These are phyloP conservation scores for Athelia sp. DNA, from an alignment of 1,284 basidiomycete genomes.

Conservation along the genomic window DNA sequence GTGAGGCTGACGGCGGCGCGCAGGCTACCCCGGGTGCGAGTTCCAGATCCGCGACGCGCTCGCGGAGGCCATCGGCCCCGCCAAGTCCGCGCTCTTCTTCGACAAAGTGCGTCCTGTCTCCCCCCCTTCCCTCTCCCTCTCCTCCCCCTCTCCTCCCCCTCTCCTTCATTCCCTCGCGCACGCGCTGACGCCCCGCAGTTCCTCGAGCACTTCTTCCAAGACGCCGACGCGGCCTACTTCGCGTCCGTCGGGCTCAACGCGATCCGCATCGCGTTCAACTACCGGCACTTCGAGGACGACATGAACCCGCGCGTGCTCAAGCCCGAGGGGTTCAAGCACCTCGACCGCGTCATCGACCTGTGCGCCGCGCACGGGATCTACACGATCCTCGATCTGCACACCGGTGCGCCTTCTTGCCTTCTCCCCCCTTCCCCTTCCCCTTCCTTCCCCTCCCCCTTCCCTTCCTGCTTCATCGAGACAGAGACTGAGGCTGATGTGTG, in stretches of 20 bases:
- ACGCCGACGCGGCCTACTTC: conserved; percentile 68
- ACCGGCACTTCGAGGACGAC: conserved; percentile 66
- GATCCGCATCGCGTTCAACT: conserved; percentile 63
- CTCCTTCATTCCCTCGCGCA: too few species aligned
- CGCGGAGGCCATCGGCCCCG: conserved; percentile 53
- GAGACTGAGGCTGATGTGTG: too few species aligned
- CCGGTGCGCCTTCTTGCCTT: conserved; percentile 11
- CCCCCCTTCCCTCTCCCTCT: not conserved
- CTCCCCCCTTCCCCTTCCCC: not conserved
- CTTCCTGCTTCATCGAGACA: too few species aligned
- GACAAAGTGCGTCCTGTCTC: conserved; percentile 47
- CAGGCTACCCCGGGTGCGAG: conserved; percentile 56
- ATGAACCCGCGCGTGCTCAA: conserved; percentile 61
- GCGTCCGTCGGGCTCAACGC: conserved; percentile 67
- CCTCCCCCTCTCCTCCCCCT: too few species aligned
- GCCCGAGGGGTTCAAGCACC: conserved; percentile 55
- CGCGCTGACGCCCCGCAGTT: conserved; percentile 48
- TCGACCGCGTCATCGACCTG: conserved; percentile 53
- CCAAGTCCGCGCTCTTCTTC: conserved; percentile 75
- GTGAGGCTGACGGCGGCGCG: not conserved
- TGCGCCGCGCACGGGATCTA: conserved; percentile 57
- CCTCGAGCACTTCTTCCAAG: conserved; percentile 69
- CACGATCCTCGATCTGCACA: conserved; percentile 60
- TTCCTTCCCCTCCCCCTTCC: conserved; percentile 12
- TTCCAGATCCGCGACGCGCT: conserved; percentile 66